A percentile compares a stretch with the other conserved stretches of the same genome.
These are phyloP conservation scores for Stachybotrys echinatus DNA, from an alignment of 2,329 filamentous ascomycete species.

Conservation along the genomic window DNA sequence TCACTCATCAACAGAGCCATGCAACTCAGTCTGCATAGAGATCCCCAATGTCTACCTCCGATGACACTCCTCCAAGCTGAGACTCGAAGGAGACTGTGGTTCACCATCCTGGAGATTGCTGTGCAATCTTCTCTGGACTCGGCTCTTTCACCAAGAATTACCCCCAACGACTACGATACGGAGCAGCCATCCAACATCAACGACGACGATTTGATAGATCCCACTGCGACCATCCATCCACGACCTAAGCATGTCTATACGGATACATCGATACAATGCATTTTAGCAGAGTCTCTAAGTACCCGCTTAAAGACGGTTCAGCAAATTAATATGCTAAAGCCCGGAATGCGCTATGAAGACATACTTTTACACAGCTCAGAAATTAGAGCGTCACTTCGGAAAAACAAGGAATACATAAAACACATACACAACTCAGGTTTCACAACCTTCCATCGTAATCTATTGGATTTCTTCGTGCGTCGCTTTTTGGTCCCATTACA, in stretches of 20 bases:
- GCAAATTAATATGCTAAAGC: conserved; percentile 25
- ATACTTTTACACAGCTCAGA: conserved; percentile 26
- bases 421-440: conserved; percentile 5
- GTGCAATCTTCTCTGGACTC: conserved; percentile 32
- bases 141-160: conserved; percentile 32
- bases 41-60: conserved; percentile 29
- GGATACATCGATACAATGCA: conserved; percentile 26
- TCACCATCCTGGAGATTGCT: conserved; percentile 33
- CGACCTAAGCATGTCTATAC: conserved; percentile 13
- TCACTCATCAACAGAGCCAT: conserved; percentile 35
- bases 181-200: conserved; percentile 29
- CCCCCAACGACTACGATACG: conserved; percentile 34
- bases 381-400: conserved; percentile 19
- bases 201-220: conserved; percentile 17
- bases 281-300: conserved; percentile 28
- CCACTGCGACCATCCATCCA: neutral
- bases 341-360: conserved; percentile 26
- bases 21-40: conserved; percentile 39
- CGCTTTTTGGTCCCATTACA: conserved; percentile 53
- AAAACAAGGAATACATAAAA: conserved; percentile 12
- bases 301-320: conserved; percentile 27
- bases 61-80: conserved; percentile 31
- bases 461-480: conserved; percentile 45
- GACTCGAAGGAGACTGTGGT: conserved; percentile 35
- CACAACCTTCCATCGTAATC: conserved; percentile 36